Conservation (phyloP, 768 basidiomycete species). For the Neoboletus brunneissimus region DNA sequence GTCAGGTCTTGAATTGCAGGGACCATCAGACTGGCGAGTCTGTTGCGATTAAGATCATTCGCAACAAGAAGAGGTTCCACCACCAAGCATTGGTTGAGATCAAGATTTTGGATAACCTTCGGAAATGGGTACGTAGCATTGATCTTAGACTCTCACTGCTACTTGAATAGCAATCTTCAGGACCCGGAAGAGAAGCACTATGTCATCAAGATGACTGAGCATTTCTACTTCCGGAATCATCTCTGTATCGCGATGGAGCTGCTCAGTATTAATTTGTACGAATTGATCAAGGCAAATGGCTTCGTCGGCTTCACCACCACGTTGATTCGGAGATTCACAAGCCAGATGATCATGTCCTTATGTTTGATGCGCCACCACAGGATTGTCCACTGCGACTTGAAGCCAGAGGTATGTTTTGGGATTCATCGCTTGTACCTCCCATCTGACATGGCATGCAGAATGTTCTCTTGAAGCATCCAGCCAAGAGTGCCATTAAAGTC, state of each 20-base stretch:
- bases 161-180: conserved; percentile 44
- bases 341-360: conserved; percentile 90
- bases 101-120: conserved; percentile 93
- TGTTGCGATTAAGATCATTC: conserved; percentile 99
- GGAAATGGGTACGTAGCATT: conserved; percentile 83
- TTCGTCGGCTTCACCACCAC: conserved; percentile 97
- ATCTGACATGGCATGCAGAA: conserved; percentile 54
- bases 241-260: conserved; percentile 98
- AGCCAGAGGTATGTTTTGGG: conserved; percentile 76
- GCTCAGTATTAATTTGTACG: conserved; percentile 97
- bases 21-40: conserved; percentile 94
- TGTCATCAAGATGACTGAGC: conserved; percentile 97
- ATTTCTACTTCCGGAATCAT: conserved; percentile 97
- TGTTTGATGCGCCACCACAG: conserved; percentile 94
- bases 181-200: conserved; percentile 96
- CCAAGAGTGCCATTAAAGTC: conserved; percentile 95
- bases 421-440: background rate
- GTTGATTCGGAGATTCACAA: conserved; percentile 93
- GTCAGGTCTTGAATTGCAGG: conserved; percentile 92
- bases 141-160: background rate
- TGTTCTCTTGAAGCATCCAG: conserved; percentile 89
- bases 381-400: conserved; percentile 97
- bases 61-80: conserved; percentile 99
- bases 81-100: conserved; percentile 99
- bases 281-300: conserved; percentile 98